Conservation (phyloP, 1,284 basidiomycete species). For the Rhodotorula sp. region DNA sequence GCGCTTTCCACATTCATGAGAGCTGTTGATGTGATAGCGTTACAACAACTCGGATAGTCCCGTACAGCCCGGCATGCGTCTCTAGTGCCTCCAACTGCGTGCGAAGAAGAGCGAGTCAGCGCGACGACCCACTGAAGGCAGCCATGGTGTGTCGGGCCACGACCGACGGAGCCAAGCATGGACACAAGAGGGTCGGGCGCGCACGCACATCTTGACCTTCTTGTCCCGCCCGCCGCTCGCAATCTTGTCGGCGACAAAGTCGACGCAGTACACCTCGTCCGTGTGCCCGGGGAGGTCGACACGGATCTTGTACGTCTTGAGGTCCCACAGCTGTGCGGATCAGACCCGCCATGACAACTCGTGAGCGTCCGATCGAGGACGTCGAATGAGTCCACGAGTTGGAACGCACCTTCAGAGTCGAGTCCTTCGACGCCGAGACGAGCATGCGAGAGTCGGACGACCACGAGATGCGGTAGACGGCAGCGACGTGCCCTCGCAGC, state of each 20-base stretch:
- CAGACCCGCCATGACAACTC: background rate
- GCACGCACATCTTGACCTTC: conserved; percentile 60
- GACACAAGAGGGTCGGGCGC: background rate
- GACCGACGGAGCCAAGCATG: background rate
- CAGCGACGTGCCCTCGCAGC: conserved; percentile 87
- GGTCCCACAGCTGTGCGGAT: conserved; percentile 75
- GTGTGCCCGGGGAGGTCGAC: conserved; percentile 92
- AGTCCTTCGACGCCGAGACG: conserved; percentile 92
- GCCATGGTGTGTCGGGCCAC: background rate
- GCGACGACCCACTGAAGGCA: no score
- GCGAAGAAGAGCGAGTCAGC: background rate
- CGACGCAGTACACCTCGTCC: conserved; percentile 98
- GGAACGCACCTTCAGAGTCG: conserved; percentile 78
- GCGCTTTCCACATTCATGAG: background rate
- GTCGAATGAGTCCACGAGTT: conserved; percentile 6
- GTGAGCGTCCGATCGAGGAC: no score
- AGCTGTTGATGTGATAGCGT: background rate
- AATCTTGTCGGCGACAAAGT: conserved; percentile 96
- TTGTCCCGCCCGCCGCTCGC: conserved; percentile 82
- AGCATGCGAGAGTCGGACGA: conserved; percentile 89
- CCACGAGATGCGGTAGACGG: conserved; percentile 94
- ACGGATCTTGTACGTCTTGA: conserved; percentile 91
- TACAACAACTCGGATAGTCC: background rate
- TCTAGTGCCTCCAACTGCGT: conserved; percentile 9
- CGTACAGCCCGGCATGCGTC: background rate